Evolutionary conservation across 192 early-diverging fungal genomes (phyloP).

Genomic region (Geranomyces variabilis): DNA sequence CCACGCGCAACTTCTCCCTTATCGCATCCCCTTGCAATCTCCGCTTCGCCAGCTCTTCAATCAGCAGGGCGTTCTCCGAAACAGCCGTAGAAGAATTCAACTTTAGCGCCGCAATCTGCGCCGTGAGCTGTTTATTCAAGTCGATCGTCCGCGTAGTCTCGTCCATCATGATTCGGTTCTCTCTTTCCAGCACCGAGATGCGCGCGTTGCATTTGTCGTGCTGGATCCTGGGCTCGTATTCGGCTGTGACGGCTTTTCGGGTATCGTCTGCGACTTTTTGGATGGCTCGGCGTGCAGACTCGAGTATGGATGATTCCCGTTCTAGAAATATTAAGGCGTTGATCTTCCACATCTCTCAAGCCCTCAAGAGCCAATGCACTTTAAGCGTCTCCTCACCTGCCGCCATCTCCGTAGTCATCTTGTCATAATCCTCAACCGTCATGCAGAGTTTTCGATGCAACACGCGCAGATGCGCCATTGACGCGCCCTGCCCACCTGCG

Average conservation of each 20-base stretch:
- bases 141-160: constrained; percentile 32
- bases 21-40: constrained; percentile 30
- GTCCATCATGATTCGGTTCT: constrained; percentile 40
- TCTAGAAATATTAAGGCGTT: background rate
- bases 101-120: constrained; percentile 30
- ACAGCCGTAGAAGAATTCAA: constrained; percentile 23
- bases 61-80: constrained; percentile 35
- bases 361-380: no score
- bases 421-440: constrained; percentile 41
- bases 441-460: constrained; percentile 35
- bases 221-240: constrained; percentile 43
- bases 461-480: constrained; percentile 43
- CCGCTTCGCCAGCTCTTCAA: constrained; percentile 40
- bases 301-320: constrained; percentile 30
- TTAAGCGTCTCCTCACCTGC: no score
- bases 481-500: constrained; percentile 17
- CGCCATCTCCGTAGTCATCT: constrained; percentile 1
- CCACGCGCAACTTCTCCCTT: constrained; percentile 21
- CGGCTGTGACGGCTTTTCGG: constrained; percentile 26
- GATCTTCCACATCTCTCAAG: no score
- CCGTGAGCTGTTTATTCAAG: constrained; percentile 36
- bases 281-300: constrained; percentile 29
- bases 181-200: constrained; percentile 33
- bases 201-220: constrained; percentile 32
- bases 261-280: constrained; percentile 38